phyloP scores from a whole-genome alignment of 2,329 filamentous ascomycete species.

The Sordariomycetes sp. region DNA sequence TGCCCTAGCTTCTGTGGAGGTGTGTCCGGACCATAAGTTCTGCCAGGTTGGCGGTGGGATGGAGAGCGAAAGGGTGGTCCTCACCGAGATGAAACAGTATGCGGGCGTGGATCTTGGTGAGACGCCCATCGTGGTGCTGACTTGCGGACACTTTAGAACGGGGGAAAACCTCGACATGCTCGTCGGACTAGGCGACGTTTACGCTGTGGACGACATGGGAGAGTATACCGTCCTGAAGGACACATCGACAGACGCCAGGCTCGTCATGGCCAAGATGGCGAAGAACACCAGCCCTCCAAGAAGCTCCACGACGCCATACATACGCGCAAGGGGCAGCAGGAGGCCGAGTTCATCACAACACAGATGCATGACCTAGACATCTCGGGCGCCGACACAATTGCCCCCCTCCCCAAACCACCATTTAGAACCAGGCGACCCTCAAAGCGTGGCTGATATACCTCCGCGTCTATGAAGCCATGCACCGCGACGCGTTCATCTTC shows the following conservation, averaged over 20 bases:
- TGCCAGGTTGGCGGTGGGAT: conserved; percentile 41
- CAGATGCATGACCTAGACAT: neutral
- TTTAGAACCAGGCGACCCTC: conserved; percentile 5
- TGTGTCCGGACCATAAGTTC: conserved; percentile 33
- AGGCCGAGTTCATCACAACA: neutral
- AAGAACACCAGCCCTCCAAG: conserved; percentile 5
- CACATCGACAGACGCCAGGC: conserved; percentile 31
- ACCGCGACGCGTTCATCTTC: neutral
- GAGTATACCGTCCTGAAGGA: conserved; percentile 14
- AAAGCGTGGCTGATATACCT: neutral
- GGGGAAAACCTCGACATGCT: conserved; percentile 44
- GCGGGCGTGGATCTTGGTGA: conserved; percentile 40
- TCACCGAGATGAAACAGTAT: conserved; percentile 37
- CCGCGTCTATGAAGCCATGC: neutral
- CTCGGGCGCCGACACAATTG: too few relatives aligned
- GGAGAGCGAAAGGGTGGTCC: conserved; percentile 34
- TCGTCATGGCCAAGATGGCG: too few relatives aligned
- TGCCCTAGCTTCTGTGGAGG: conserved; percentile 40
- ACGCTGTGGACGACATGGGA: conserved; percentile 21
- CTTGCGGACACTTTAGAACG: conserved; percentile 50
- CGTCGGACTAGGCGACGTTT: conserved; percentile 37
- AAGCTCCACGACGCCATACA: conserved; percentile 5
- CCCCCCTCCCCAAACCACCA: too few relatives aligned
- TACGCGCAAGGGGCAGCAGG: neutral
- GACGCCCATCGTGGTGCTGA: conserved; percentile 44